Base-by-base conservation (phyloP, 805 yeast species). In the Candida adriatica region DNA sequence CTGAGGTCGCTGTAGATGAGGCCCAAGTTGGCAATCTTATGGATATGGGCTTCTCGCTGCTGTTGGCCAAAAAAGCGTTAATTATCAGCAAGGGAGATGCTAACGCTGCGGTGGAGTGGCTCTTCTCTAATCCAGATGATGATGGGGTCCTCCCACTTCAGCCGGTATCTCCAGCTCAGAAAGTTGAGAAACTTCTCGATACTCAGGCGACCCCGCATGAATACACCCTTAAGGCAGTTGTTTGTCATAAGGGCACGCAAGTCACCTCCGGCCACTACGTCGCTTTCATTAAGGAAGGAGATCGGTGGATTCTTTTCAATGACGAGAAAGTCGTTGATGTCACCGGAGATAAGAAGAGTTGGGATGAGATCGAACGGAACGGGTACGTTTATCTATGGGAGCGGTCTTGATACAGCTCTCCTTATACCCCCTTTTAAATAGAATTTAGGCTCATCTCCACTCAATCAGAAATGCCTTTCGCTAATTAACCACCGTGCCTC, bases 201-300 rank as follows among this genome's bases (percentile, higher is more conserved):
- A 10, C 19, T 33, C 13, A 38, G 30, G 33, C 29, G 5, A 16
- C 30, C 3, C 15, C 41, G 2, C 10, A 45, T 1, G 32, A 33
- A 11, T 86, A 79, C 49, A 39, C 46, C 4, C 55, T 85, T 30
- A 65, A 69, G 35, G 79, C 81, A 0, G 78, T 80, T 4, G 66
- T 86, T 17, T 84, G 94, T 50, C 95, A 87, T 55, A 87, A 85
- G 52, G 95, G 96, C 3, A 64, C 76, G 0, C 80, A 90, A 20
- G 79, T 85, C 1, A 94, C 86, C 41, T 80, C 92, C 0, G 95
- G 96, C 1, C 95, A 86, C 53, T 87, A 87, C 51, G 95, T 87
- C 20, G 83, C 77, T 1, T 85, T 79, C 48, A 59, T 82, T 26
- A 68, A 64, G 37, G 66, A 70, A 35, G 66, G 61, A 1, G 54